Evolutionary conservation across 1,284 basidiomycete species (phyloP).

Genomic region (Farysia itapuensis): DNA sequence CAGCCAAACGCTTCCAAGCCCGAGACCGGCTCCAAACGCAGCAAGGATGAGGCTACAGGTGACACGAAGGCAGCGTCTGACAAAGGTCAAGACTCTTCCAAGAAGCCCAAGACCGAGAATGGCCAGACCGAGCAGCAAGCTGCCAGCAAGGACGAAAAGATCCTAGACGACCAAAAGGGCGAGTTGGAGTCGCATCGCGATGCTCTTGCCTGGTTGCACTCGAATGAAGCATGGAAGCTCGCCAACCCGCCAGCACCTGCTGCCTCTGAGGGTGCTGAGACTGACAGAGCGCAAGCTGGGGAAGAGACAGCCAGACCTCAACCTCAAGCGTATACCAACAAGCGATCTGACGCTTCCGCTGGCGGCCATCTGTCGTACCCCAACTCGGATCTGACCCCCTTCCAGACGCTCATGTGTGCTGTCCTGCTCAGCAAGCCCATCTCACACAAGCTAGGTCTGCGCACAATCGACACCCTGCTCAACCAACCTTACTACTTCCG

Average conservation of each 20-base stretch:
- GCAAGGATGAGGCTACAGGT: conserved; percentile 2
- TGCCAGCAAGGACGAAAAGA: conserved; percentile 1
- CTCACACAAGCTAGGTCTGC: conserved; percentile 30
- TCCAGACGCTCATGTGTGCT: conserved; percentile 32
- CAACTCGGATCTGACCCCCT: conserved; percentile 29
- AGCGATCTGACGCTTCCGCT: conserved; percentile 1
- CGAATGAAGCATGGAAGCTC: conserved; percentile 13
- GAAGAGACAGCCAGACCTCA: conserved; percentile 13
- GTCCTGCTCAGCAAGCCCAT: conserved; percentile 42
- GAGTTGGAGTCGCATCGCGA: conserved; percentile 27
- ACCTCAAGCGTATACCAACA: conserved; percentile 19
- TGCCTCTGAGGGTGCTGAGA: conserved; percentile 14
- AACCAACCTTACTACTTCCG: conserved; percentile 33
- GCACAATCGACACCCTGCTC: conserved; percentile 35
- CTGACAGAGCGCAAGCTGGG: conserved; percentile 16
- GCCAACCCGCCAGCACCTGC: conserved; percentile 17
- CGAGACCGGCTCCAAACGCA: conserved; percentile 1
- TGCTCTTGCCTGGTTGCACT: conserved; percentile 26
- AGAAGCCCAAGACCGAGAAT: conserved; percentile 19
- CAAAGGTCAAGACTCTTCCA: conserved; percentile 3
- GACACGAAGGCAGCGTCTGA: conserved; percentile 1
- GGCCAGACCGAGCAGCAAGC: neutral
- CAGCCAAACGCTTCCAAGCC: neutral
- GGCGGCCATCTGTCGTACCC: conserved; percentile 28
- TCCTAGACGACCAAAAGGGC: conserved; percentile 31